Evolutionary conservation across 176 grass and related monocot species (phyloP).

Genomic region (Alopecurus myosuroides): DNA sequence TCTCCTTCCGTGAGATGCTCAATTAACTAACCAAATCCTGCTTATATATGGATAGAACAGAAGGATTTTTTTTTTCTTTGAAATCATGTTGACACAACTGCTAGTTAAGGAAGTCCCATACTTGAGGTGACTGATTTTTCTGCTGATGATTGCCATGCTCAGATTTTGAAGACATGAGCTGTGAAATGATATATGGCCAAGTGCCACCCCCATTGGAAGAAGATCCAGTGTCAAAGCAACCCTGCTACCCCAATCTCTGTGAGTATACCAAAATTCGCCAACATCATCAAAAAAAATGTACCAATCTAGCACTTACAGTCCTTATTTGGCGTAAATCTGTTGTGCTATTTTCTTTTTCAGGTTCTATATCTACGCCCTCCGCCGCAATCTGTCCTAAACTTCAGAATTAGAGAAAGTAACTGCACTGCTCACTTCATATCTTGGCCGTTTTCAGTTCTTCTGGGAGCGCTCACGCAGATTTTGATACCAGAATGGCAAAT

Average conservation of each 20-base stretch:
- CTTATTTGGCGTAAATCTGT: not conserved
- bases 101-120: not conserved
- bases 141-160: not conserved
- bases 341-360: constrained; percentile 23
- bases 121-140: not conserved
- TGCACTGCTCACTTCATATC: not conserved
- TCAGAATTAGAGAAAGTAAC: constrained; percentile 18
- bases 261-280: constrained; percentile 7
- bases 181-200: constrained; percentile 93
- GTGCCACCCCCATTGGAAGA: constrained; percentile 76
- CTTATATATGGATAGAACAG: not conserved
- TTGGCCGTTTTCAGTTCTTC: not conserved
- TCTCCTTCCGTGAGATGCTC: not conserved
- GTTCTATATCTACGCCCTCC: constrained; percentile 67
- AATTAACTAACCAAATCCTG: not conserved
- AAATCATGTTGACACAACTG: not conserved
- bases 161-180: constrained; percentile 99
- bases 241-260: constrained; percentile 81
- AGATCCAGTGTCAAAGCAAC: constrained; percentile 70
- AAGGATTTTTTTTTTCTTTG: not conserved
- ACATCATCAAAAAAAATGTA: not conserved
- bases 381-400: constrained; percentile 74
- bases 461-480: not conserved
- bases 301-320: not conserved
- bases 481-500: not conserved